Base-by-base conservation (phyloP, 495 filamentous ascomycete species). In the Cairneyella variabilis region DNA sequence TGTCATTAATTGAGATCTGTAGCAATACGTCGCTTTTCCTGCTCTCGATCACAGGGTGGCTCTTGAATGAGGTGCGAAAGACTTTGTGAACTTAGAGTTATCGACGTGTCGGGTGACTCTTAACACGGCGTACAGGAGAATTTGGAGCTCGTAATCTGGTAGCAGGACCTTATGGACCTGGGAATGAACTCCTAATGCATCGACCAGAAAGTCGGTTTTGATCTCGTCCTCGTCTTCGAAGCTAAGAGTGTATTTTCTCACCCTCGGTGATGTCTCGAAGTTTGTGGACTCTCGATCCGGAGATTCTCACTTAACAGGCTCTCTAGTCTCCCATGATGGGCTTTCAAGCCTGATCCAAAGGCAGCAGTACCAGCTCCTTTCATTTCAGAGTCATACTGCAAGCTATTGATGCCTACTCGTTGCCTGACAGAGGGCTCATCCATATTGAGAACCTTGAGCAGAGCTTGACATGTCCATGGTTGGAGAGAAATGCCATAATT, bases 111-210 rank as follows among this genome's bases (percentile, higher is more conserved):
- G 59, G 42, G 61, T 69, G 20, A 71, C 72, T 28, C 66, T 69
- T 51, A 66, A 74, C 6, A 68, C 73, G 2, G 66, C 72, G 44
- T 49, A 71, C 1, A 67, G 72, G 1, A 71, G 53, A 23, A 73
- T 53, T 8, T 65, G 58, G 2, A 63, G 61, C 23, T 61, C 16
- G 10, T 57, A 54, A 3, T 18, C n/a, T 0, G 67, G 61, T 17
- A 53, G 54, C 3, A 72, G 43, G 2, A 43, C 30, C 26, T 66
- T 64, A 34, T 70, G 63, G 0, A 63, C 48, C 10, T 20, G 11
- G 1, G 70, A 74, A 54, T 73, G 70, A n/a, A 57, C 46, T 11
- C 72, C 73, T 54, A 72, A 69, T 1, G 61, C 57, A 8, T 60
- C 72, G 16, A 73, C 51, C 8, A 73, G 37, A 27, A 57, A 37